Percentiles rank a stretch among this genome's conserved stretches.
Evolutionary conservation across 2,329 filamentous ascomycete genomes (phyloP).

Genomic region (Diaporthe citri): DNA sequence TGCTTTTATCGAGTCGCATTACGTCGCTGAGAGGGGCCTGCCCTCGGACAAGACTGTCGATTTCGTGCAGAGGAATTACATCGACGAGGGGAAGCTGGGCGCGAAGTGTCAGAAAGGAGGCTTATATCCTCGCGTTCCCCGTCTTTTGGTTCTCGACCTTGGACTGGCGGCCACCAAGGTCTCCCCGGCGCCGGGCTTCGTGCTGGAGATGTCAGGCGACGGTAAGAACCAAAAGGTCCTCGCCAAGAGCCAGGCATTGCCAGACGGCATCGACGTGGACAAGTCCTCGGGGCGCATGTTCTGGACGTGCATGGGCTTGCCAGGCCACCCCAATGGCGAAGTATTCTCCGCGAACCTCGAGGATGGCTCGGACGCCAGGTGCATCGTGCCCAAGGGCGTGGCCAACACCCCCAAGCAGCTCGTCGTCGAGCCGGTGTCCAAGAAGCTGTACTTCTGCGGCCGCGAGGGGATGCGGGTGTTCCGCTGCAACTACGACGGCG

Average conservation of each 20-base stretch:
- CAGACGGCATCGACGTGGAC: slow-evolving; percentile 60
- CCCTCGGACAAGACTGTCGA: slow-evolving; percentile 55
- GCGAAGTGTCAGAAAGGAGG: slow-evolving; percentile 57
- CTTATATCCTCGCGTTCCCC: slow-evolving; percentile 49
- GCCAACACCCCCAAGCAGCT: slow-evolving; percentile 64
- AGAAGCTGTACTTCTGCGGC: slow-evolving; percentile 58
- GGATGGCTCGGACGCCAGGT: slow-evolving; percentile 59
- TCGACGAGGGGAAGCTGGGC: slow-evolving; percentile 61
- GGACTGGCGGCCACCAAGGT: slow-evolving; percentile 42
- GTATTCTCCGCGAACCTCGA: slow-evolving; percentile 57
- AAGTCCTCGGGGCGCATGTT: slow-evolving; percentile 53
- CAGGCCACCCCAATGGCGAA: slow-evolving; percentile 55
- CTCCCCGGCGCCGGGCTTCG: slow-evolving; percentile 36
- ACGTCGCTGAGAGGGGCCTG: slow-evolving; percentile 57
- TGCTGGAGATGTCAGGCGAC: slow-evolving; percentile 43
- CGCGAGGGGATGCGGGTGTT: slow-evolving; percentile 57
- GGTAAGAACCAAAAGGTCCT: slow-evolving; percentile 43
- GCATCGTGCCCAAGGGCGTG: slow-evolving; percentile 57
- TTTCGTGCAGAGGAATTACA: slow-evolving; percentile 58
- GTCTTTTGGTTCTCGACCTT: slow-evolving; percentile 47
- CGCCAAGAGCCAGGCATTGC: slow-evolving; percentile 47
- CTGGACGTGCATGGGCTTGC: slow-evolving; percentile 64
- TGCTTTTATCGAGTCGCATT: slow-evolving; percentile 47
- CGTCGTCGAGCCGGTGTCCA: slow-evolving; percentile 45
- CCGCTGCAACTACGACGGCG: slow-evolving; percentile 56